Conservation (phyloP, 768 basidiomycete species). For the Termitomyces sp. region DNA sequence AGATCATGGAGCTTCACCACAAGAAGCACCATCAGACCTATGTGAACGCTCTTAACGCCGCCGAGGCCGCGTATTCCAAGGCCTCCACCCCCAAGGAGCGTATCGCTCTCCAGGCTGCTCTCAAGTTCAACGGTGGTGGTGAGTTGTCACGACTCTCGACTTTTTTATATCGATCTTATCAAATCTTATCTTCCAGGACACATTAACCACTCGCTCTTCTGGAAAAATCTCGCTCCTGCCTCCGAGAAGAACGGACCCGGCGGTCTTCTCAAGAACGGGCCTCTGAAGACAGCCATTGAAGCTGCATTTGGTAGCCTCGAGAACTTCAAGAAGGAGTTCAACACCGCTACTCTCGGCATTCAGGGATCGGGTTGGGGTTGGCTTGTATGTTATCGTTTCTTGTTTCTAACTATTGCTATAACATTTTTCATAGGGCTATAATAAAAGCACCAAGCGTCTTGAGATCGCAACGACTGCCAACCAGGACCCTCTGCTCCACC, state of each 20-base stretch:
- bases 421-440: slow-evolving; percentile 52
- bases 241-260: slow-evolving; percentile 77
- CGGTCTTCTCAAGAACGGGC: slow-evolving; percentile 54
- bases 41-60: slow-evolving; percentile 87
- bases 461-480: slow-evolving; percentile 91
- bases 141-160: slow-evolving; percentile 21
- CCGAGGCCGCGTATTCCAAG: slow-evolving; percentile 71
- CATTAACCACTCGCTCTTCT: slow-evolving; percentile 5
- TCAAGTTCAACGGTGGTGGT: slow-evolving; percentile 97
- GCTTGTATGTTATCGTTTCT: slow-evolving; percentile 57
- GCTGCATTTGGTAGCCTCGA: slow-evolving; percentile 68
- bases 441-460: slow-evolving; percentile 61
- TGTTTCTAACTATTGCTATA: background rate
- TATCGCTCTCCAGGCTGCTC: slow-evolving; percentile 83
- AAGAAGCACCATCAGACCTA: slow-evolving; percentile 94
- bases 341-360: slow-evolving; percentile 77
- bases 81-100: slow-evolving; percentile 68
- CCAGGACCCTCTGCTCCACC: slow-evolving; percentile 85
- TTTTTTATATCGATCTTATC: slow-evolving; percentile 5
- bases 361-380: slow-evolving; percentile 97
- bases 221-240: slow-evolving; percentile 5
- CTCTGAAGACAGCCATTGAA: slow-evolving; percentile 62
- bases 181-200: slow-evolving; percentile 8
- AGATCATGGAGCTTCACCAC: slow-evolving; percentile 96
- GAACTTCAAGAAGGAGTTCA: slow-evolving; percentile 74